Conservation (phyloP, 116 monocot genomes). For the Posidonia oceanica region DNA sequence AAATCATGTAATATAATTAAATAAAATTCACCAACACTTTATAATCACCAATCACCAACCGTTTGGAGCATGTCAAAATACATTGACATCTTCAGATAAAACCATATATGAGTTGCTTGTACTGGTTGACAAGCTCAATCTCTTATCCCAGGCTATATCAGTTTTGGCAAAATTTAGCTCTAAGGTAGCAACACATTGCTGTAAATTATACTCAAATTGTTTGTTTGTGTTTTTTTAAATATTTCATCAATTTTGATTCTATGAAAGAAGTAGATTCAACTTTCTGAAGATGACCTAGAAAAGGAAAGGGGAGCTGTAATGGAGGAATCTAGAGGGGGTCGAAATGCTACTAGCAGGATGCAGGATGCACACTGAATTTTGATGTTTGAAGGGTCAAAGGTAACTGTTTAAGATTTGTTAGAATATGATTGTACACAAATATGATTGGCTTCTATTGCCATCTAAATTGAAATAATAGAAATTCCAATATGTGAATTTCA, state of each 20-base stretch:
- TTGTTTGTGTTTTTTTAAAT: neutral
- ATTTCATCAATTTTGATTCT: slow-evolving; percentile 3
- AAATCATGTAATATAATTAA: too few species aligned
- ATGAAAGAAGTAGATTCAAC: slow-evolving; percentile 52
- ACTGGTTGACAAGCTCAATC: slow-evolving; percentile 85
- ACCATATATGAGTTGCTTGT: slow-evolving; percentile 96
- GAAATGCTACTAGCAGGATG: too few species aligned
- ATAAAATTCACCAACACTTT: too few species aligned
- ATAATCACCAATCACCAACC: too few species aligned
- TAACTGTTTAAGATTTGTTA: too few species aligned
- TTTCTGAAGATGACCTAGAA: slow-evolving; percentile 70
- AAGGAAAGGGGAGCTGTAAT: slow-evolving; percentile 78
- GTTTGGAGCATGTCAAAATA: slow-evolving; percentile 99
- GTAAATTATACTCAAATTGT: neutral
- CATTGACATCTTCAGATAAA: slow-evolving; percentile 91
- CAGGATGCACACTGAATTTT: too few species aligned
- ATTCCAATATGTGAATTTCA: too few species aligned
- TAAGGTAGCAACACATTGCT: slow-evolving; percentile 36
- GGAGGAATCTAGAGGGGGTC: too few species aligned
- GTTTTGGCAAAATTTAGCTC: slow-evolving; percentile 96
- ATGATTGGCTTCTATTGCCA: too few species aligned
- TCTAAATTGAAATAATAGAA: too few species aligned
- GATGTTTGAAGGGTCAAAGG: too few species aligned
- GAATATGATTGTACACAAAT: too few species aligned
- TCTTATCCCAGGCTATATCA: slow-evolving; percentile 86